Evolutionary conservation across 2,329 filamentous ascomycete species (phyloP), one percentile per base, ranked within the genome.

Genomic region (Colletotrichum higginsianum): DNA sequence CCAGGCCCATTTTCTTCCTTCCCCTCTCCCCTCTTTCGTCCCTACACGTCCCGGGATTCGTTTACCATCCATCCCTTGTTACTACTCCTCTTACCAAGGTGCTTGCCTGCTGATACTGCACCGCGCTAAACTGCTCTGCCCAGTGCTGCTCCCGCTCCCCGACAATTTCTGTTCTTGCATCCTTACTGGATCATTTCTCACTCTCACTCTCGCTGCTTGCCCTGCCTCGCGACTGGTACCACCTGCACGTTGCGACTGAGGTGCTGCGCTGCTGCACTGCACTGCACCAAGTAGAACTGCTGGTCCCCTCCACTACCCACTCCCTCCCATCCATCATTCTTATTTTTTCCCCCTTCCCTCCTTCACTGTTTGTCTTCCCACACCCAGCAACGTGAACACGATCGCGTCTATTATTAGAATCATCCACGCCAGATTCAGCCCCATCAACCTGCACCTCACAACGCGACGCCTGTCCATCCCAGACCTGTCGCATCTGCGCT

Each of bases 381-480:
- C 75, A 71, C 77, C 76, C 66, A 62, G 53, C 53, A 69, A 77
- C 72, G 78, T 82, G 80, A 83, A 82, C 83, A 84, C 81, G 80
- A 84, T 83, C 80, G 77, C 77, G 75, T 84, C 85, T 86, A 86
- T 86, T 84, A 85, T 86, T 86, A 86, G 85, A 82, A 86, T 78
- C 84, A 83, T 80, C 82, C 81, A 83, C 82, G 80, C 82, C 83
- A 84, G 83, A 83, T 85, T 83, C 84, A 85, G 83, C 85, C 84
- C 84, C 84, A 84, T 82, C 77, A 78, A 77, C 79, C 78, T 80
- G 79, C 80, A 82, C 77, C 76, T 78, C 74, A 76, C 77, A 78
- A 78, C 78, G 75, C 77, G 78, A 78, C 78, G 76, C 77, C 77
- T 76, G 67, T 67, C 76, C 74, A 75, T 76, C 75, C 73, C 61